Evolutionary conservation across 2,329 filamentous ascomycete species (phyloP), one percentile per base, ranked within the genome.

Genomic region (Dothideomycetes sp.): DNA sequence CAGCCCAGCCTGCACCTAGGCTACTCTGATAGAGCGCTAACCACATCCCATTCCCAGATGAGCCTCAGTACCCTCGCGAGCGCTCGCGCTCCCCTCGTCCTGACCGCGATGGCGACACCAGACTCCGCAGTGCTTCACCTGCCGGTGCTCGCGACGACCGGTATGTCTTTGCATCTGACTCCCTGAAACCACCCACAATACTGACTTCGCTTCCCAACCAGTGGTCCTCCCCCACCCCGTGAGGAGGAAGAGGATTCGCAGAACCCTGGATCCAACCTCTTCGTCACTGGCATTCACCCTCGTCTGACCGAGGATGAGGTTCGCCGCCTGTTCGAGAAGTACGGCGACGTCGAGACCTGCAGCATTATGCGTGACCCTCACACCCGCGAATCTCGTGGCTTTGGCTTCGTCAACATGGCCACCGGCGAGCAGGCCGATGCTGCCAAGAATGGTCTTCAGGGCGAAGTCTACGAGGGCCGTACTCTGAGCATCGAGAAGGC

Each of bases 291-390:
- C 54, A 98, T 98, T 51, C 87, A 96, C 63, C 91, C 91, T 44
- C 84, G 84, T 56, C 76, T 98, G 51, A 80, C 76, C 33, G 91
- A 98, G 64, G 76, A 80, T 12, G 91, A 96, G 60, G 85, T 98
- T 47, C 83, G 84, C 41, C 87, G 87, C 62, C 80, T 98, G 51
- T 98, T 98, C 59, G 87, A 95, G 69, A 98, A 96, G 68, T 96
- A 96, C 58, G 91, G 91, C 53, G 87, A 94, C 61, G 91, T 98
- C 38, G 89, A 96, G 69, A 96, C 93, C 69, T 96, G 89, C 71
- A 93, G 95, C 64, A 98, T 98, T 69, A 98, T 98, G 91, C 80
- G 89, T 58, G 91, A 98, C 60, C 91, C 91, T 47, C 91, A 98
- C 66, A 93, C 85, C 58, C 94, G 94, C 69, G 91, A 98, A 67